Base-by-base conservation (phyloP, 2,329 filamentous ascomycete species). In the Emericellopsis cladophorae region DNA sequence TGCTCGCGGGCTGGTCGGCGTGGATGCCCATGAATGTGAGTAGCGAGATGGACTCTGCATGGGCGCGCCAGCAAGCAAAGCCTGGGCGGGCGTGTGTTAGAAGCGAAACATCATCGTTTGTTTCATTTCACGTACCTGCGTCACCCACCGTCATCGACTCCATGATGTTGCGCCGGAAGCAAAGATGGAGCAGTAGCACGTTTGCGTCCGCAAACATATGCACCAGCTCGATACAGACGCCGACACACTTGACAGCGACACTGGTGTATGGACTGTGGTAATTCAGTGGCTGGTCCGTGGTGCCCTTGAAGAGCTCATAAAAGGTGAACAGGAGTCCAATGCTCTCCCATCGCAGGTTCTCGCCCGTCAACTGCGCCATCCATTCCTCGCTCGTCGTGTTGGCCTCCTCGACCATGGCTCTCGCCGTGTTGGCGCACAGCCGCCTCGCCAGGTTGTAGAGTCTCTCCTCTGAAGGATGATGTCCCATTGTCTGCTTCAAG, bases 331-430 rank as follows among this genome's bases (percentile, higher is more conserved):
- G 46, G 10, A 67, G 40, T 0, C 64, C 65, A 2, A 70, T 41
- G 0, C 61, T 58, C 40, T 70, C 66, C 66, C 66, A 70, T 1
- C 66, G 55, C 16, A 65, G 49, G 14, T 58, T 59, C 0, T 45
- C 44, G 0, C 64, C 64, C 0, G 52, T 54, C 37, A 68, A 64
- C 31, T 66, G 61, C 2, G 48, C 50, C 1, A 61, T 47, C 63
- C 64, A 69, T n/a, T 49, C 48, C 4, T 57, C 45, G 0, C 58
- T 46, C n/a, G 57, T 53, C 0, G 52, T 44, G 8, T 61, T 54
- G 0, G 60, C 50, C 12, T 67, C 62, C 21, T 37, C 24, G 9
- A 66, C 52, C 18, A 21, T 21, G 1, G 59, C 56, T 7, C 49
- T 53, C 0, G 54, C 46, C 0, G 63, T 66, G 36, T 68, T 68